These are phyloP conservation scores for Massarina eburnea DNA, from an alignment of 2,329 filamentous ascomycete genomes.

Conservation along the genomic window DNA sequence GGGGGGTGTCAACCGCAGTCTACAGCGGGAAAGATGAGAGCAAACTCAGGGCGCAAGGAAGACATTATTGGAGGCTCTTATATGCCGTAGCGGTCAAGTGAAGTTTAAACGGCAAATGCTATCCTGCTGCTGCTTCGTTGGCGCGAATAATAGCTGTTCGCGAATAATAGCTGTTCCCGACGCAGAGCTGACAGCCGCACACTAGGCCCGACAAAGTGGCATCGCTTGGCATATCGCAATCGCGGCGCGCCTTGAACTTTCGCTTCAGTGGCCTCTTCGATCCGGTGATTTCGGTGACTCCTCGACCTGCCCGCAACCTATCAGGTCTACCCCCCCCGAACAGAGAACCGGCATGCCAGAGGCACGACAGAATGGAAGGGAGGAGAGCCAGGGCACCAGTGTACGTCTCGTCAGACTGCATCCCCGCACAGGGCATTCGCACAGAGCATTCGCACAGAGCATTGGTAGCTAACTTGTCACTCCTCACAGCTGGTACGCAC, in stretches of 20 bases:
- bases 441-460: neutral
- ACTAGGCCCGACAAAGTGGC: neutral
- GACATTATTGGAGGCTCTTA: no score
- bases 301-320: constrained; percentile 7
- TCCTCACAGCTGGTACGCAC: constrained; percentile 39
- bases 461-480: constrained; percentile 16
- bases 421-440: neutral
- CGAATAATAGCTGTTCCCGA: no score
- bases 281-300: neutral
- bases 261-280: neutral
- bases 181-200: neutral
- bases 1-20: no score
- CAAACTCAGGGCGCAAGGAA: no score
- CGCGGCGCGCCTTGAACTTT: constrained; percentile 3
- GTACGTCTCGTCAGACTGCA: constrained; percentile 19
- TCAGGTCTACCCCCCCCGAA: constrained; percentile 11
- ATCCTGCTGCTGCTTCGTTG: no score
- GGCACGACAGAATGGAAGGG: constrained; percentile 26
- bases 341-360: constrained; percentile 32
- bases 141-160: no score
- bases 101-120: no score
- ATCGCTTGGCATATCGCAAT: constrained; percentile 10
- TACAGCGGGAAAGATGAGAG: no score
- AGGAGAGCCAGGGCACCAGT: constrained; percentile 16
- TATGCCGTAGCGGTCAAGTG: no score